These are phyloP conservation scores for Fistulinella prunicolor DNA, from an alignment of 768 basidiomycete genomes.

Conservation along the genomic window DNA sequence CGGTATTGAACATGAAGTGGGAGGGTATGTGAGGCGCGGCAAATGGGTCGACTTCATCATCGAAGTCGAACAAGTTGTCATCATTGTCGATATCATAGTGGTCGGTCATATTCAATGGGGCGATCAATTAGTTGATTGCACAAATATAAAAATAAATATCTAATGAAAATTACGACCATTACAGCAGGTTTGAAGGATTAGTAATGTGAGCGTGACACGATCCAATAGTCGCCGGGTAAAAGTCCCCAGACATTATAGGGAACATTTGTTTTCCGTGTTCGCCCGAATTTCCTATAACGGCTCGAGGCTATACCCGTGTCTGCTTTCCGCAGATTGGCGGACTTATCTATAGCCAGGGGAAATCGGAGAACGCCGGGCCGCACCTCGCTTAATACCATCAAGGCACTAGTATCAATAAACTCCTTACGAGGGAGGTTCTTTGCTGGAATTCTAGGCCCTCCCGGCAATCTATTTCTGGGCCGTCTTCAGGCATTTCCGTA, in stretches of 20 bases:
- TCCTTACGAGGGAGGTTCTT: no score
- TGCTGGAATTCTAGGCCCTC: no score
- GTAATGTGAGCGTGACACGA: neutral
- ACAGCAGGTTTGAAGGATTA: neutral
- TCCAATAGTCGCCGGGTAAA: neutral
- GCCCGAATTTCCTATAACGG: neutral
- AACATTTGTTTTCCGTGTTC: neutral
- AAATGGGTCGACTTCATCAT: neutral
- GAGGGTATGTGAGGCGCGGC: neutral
- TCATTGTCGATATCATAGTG: neutral
- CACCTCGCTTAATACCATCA: no score
- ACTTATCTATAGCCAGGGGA: no score
- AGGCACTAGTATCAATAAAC: no score
- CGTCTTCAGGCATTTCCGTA: no score
- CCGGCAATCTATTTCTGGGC: no score
- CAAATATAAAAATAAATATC: neutral
- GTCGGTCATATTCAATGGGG: neutral
- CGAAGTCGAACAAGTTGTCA: neutral
- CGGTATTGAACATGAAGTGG: neutral
- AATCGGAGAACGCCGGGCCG: no score
- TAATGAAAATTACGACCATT: neutral
- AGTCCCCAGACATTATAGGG: constrained; percentile 2
- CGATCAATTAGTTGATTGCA: no score
- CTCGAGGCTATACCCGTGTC: no score
- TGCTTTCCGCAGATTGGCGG: no score